Evolutionary conservation across 805 yeast genomes (phyloP).

Genomic region (Ogataea siamensis): DNA sequence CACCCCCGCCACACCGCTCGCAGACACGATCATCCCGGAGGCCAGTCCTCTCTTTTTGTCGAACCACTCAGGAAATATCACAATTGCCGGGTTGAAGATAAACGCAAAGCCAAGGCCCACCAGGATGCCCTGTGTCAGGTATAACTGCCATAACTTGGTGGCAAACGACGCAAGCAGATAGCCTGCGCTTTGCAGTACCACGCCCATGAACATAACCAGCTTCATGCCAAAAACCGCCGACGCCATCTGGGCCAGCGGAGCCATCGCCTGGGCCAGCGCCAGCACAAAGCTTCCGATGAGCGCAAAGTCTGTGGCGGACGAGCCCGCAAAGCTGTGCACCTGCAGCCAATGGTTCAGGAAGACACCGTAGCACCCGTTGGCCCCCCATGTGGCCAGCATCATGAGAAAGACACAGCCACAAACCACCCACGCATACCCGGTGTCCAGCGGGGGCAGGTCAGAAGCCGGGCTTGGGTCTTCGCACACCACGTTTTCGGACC

Average conservation of each 20-base stretch:
- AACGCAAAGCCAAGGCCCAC: slow-evolving; percentile 52
- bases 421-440: slow-evolving; percentile 63
- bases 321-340: slow-evolving; percentile 48
- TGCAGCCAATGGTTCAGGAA: slow-evolving; percentile 53
- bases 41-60: slow-evolving; percentile 45
- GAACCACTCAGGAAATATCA: slow-evolving; percentile 59
- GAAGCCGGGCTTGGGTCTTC: neutral
- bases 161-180: slow-evolving; percentile 52
- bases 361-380: slow-evolving; percentile 60
- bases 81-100: slow-evolving; percentile 48
- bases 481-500: slow-evolving; percentile 9
- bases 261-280: slow-evolving; percentile 25
- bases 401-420: slow-evolving; percentile 42
- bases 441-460: slow-evolving; percentile 39
- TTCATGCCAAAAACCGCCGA: slow-evolving; percentile 25
- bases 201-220: slow-evolving; percentile 34
- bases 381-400: slow-evolving; percentile 64
- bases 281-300: slow-evolving; percentile 50
- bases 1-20: slow-evolving; percentile 48
- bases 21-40: slow-evolving; percentile 39
- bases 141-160: slow-evolving; percentile 47
- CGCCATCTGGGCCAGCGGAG: slow-evolving; percentile 25
- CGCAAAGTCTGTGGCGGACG: slow-evolving; percentile 55
- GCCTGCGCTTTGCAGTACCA: slow-evolving; percentile 44
- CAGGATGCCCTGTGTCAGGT: slow-evolving; percentile 51